Conservation (phyloP, 1,284 basidiomycete genomes). For the Ganoderma lucidum region DNA sequence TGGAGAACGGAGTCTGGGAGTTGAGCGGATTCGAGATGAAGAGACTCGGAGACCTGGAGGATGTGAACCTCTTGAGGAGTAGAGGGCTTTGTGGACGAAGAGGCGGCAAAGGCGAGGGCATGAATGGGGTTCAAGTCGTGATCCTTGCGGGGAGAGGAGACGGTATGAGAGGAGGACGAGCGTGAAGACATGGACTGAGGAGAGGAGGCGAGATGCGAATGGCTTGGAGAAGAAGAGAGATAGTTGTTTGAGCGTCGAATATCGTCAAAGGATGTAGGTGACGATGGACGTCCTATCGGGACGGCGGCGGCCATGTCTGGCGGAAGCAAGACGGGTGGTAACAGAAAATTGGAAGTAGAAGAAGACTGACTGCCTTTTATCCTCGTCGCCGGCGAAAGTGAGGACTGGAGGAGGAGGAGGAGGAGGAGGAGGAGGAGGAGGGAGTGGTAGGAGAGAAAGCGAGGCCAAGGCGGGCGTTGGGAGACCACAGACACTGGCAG, state of each 20-base stretch:
- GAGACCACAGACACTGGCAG: background rate
- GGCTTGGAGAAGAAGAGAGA: constrained; percentile 34
- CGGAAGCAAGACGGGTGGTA: background rate
- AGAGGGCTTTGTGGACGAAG: constrained; percentile 19
- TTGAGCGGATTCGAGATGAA: constrained; percentile 52
- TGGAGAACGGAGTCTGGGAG: constrained; percentile 48
- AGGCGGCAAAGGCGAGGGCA: constrained; percentile 36
- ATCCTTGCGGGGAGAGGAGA: constrained; percentile 30
- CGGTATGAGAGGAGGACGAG: constrained; percentile 47
- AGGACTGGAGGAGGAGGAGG: constrained; percentile 12
- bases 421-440: background rate
- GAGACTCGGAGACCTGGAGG: constrained; percentile 56
- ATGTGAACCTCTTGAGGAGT: constrained; percentile 57
- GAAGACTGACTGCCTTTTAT: constrained; percentile 1
- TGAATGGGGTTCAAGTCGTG: constrained; percentile 45
- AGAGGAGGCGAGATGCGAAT: constrained; percentile 38
- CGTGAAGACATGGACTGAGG: constrained; percentile 29
- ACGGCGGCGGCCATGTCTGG: constrained; percentile 32
- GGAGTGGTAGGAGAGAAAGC: background rate
- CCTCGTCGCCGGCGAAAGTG: constrained; percentile 28
- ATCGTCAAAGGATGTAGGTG: constrained; percentile 37
- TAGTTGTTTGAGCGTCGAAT: constrained; percentile 30
- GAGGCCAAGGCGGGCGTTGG: background rate
- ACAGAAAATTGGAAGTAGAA: background rate
- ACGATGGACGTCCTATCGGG: constrained; percentile 35